Evolutionary conservation across 257 asterid genomes (phyloP).

Genomic region (Schizonepeta tenuifolia): DNA sequence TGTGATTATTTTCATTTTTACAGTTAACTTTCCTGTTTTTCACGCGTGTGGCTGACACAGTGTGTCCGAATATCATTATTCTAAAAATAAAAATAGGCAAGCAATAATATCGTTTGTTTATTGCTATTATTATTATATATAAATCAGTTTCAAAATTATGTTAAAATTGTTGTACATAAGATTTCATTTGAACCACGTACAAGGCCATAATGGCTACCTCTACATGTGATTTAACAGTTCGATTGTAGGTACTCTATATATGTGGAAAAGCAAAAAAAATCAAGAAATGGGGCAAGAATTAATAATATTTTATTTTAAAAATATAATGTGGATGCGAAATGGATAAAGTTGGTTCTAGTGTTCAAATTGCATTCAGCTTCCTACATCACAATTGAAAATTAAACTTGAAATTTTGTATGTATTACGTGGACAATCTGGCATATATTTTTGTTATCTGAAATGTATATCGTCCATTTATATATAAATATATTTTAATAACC

Average conservation of each 20-base stretch:
- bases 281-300: background rate
- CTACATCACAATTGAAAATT: background rate
- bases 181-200: background rate
- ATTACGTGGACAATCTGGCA: background rate
- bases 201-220: background rate
- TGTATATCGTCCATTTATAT: too few relatives aligned
- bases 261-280: background rate
- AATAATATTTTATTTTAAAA: background rate
- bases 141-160: background rate
- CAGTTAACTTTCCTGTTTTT: too few relatives aligned
- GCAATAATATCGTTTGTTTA: background rate
- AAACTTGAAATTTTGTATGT: background rate
- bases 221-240: background rate
- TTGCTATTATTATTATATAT: background rate
- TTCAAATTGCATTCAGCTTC: slow-evolving; percentile 12
- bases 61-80: too few relatives aligned
- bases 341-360: background rate
- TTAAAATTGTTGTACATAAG: background rate
- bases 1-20: too few relatives aligned
- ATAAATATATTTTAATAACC: too few relatives aligned
- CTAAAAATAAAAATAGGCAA: too few relatives aligned
- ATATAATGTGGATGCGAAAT: background rate
- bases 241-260: background rate
- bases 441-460: too few relatives aligned
- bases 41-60: too few relatives aligned